phyloP scores from a whole-genome alignment of 2,329 filamentous ascomycete genomes.

The Fusarium temperatum region DNA sequence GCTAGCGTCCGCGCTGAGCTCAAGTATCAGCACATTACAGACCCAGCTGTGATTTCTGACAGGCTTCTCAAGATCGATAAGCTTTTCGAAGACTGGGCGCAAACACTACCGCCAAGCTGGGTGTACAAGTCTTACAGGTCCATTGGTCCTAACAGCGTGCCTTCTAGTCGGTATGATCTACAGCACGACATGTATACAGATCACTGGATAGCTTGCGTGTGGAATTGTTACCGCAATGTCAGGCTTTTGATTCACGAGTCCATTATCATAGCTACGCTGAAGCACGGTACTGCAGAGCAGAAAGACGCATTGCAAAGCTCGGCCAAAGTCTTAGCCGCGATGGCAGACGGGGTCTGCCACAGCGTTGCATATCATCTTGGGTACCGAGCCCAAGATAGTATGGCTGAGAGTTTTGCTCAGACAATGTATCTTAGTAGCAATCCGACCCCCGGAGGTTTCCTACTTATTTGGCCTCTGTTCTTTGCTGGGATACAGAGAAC shows the following conservation, averaged over 20 bases:
- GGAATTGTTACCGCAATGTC: constrained; percentile 35
- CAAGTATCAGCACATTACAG: constrained; percentile 15
- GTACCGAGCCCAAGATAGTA: neutral
- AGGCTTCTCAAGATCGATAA: constrained; percentile 23
- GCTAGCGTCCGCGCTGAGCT: constrained; percentile 14
- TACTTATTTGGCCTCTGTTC: constrained; percentile 34
- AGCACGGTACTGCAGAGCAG: constrained; percentile 9
- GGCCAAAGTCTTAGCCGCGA: neutral
- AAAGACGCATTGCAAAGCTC: constrained; percentile 10
- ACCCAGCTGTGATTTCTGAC: constrained; percentile 5
- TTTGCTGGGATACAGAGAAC: constrained; percentile 28
- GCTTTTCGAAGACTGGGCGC: constrained; percentile 12
- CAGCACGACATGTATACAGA: constrained; percentile 28
- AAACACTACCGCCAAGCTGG: constrained; percentile 5
- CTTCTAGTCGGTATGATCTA: constrained; percentile 4
- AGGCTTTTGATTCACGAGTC: constrained; percentile 33
- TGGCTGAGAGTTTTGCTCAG: neutral
- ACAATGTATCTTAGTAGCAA: neutral
- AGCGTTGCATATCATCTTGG: constrained; percentile 34
- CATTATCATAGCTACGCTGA: constrained; percentile 21
- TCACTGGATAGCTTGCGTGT: constrained; percentile 31
- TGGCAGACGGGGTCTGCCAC: constrained; percentile 32
- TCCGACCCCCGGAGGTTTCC: constrained; percentile 18
- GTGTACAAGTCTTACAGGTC: constrained; percentile 19
- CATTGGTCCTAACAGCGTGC: neutral